These are phyloP conservation scores for Talaromyces piceae DNA, from an alignment of 2,329 filamentous ascomycete species.

Conservation along the genomic window DNA sequence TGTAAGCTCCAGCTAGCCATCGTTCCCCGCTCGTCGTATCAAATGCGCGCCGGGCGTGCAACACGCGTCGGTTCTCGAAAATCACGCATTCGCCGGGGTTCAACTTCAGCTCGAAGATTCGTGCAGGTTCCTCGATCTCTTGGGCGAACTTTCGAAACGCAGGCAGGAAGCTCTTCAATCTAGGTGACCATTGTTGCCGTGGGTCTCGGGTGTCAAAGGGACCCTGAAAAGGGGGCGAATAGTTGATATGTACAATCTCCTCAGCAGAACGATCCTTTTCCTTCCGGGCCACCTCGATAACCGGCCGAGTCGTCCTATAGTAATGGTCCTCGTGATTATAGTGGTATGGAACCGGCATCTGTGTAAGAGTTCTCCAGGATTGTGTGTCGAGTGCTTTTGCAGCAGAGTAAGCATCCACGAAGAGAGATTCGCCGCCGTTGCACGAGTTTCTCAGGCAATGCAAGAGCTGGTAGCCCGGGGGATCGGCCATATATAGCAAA, in stretches of 20 bases:
- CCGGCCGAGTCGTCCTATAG: constrained; percentile 53
- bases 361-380: constrained; percentile 32
- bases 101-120: constrained; percentile 64
- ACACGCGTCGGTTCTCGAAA: constrained; percentile 81
- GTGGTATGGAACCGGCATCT: constrained; percentile 51
- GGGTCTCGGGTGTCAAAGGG: constrained; percentile 31
- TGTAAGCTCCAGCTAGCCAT: constrained; percentile 81
- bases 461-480: constrained; percentile 76
- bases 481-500: constrained; percentile 72
- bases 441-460: constrained; percentile 81
- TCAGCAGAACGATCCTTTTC: background rate
- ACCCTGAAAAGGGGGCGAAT: constrained; percentile 75
- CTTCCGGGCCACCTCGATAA: constrained; percentile 39
- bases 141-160: constrained; percentile 54
- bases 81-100: constrained; percentile 79
- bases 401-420: constrained; percentile 66
- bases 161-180: constrained; percentile 21
- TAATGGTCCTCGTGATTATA: constrained; percentile 59
- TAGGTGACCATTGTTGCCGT: constrained; percentile 7
- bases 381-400: constrained; percentile 28
- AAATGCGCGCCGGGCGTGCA: constrained; percentile 77
- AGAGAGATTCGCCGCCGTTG: constrained; percentile 75
- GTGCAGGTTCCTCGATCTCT: constrained; percentile 50
- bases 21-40: constrained; percentile 57
- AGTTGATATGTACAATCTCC: constrained; percentile 48